phyloP scores from a whole-genome alignment of 768 basidiomycete species.

The Lactarius pseudohatsudake region DNA sequence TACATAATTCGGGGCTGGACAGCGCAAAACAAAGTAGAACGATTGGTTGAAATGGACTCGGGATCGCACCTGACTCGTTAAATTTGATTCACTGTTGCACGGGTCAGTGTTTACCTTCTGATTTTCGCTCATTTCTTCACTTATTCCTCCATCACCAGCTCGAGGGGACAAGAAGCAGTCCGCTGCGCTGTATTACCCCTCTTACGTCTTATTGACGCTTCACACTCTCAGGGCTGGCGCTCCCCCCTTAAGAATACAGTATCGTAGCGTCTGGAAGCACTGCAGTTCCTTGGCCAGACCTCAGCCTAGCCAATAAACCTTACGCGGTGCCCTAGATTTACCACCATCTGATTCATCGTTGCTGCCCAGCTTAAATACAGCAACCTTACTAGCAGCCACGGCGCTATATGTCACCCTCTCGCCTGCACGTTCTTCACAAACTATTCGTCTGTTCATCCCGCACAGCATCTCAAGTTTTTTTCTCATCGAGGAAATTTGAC shows the following conservation, averaged over 20 bases:
- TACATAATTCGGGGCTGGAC: too few relatives aligned
- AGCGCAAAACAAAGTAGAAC: too few relatives aligned
- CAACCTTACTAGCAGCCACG: not conserved
- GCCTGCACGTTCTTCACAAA: not conserved
- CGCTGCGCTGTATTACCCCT: not conserved
- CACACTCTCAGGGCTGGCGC: slow-evolving; percentile 7
- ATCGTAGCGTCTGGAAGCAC: slow-evolving; percentile 1
- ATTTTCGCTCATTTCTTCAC: not conserved
- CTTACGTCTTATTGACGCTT: slow-evolving; percentile 26
- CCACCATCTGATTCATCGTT: not conserved
- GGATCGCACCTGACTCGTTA: not conserved
- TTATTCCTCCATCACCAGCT: not conserved
- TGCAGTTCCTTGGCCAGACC: not conserved
- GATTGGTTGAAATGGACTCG: too few relatives aligned
- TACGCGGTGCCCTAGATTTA: not conserved
- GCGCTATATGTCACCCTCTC: slow-evolving; percentile 17
- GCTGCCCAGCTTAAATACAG: not conserved
- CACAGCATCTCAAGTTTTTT: slow-evolving; percentile 1
- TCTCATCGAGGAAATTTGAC: not conserved
- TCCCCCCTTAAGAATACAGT: not conserved
- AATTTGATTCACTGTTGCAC: not conserved
- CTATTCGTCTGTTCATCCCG: slow-evolving; percentile 3
- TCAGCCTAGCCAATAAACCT: not conserved
- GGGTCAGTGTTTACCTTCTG: not conserved
- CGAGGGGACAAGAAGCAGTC: not conserved